These are phyloP conservation scores for Fusarium aywerte DNA, from an alignment of 2,329 filamentous ascomycete species.

Conservation along the genomic window DNA sequence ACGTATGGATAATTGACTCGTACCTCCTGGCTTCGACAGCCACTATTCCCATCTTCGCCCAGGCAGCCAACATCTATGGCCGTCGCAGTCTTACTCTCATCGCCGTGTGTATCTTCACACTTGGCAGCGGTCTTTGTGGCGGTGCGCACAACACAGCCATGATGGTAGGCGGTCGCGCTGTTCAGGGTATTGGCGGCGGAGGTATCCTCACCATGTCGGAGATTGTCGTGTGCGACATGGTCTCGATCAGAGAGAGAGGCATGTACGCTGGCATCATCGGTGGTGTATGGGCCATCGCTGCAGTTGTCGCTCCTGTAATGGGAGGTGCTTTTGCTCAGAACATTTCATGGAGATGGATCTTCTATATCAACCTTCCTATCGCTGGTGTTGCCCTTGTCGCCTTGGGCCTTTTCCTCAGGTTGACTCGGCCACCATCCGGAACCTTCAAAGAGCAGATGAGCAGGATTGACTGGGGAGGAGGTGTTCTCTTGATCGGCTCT, in stretches of 20 bases:
- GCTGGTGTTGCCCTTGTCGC: constrained; percentile 36
- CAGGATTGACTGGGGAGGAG: constrained; percentile 56
- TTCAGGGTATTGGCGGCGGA: constrained; percentile 61
- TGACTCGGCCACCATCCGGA: constrained; percentile 31
- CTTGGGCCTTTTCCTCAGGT: constrained; percentile 41
- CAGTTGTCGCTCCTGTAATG: constrained; percentile 49
- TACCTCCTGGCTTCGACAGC: constrained; percentile 43
- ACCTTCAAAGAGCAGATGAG: constrained; percentile 27
- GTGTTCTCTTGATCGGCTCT: constrained; percentile 52
- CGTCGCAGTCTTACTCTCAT: constrained; percentile 54
- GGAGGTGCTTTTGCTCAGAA: constrained; percentile 44
- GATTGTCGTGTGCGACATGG: constrained; percentile 55
- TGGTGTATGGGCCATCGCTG: constrained; percentile 49
- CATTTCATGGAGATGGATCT: constrained; percentile 57
- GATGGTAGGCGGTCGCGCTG: constrained; percentile 55
- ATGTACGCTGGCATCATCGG: constrained; percentile 53
- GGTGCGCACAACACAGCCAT: constrained; percentile 44
- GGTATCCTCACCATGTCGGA: constrained; percentile 52
- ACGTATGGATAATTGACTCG: constrained; percentile 44
- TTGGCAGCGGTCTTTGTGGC: constrained; percentile 43
- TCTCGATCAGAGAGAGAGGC: constrained; percentile 59
- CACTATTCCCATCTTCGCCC: constrained; percentile 60
- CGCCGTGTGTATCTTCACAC: constrained; percentile 35
- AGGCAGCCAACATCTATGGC: constrained; percentile 62
- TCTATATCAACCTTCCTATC: constrained; percentile 56